A percentile compares a stretch with the other conserved stretches of the same genome.
phyloP scores from a whole-genome alignment of 2,329 filamentous ascomycete genomes.

The Ascochyta clinopodiicola region DNA sequence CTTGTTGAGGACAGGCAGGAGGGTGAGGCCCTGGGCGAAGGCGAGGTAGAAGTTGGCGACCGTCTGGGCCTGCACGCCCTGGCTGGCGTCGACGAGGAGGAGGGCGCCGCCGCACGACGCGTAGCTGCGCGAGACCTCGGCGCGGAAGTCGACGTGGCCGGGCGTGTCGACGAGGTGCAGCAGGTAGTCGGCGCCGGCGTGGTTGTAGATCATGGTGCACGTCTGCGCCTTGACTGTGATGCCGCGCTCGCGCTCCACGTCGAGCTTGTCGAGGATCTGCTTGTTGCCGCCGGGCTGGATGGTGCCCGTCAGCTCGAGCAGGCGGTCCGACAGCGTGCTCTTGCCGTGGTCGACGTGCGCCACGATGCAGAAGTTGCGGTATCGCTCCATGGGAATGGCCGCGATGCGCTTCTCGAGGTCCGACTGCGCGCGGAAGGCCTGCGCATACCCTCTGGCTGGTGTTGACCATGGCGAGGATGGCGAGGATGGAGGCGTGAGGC shows the following conservation, averaged over 20 bases:
- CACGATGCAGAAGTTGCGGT: slow-evolving; percentile 97
- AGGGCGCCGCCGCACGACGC: slow-evolving; percentile 90
- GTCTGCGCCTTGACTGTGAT: slow-evolving; percentile 99
- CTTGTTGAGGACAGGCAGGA: slow-evolving; percentile 96
- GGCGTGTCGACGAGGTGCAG: slow-evolving; percentile 96
- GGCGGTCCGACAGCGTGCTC: slow-evolving; percentile 88
- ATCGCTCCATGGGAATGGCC: slow-evolving; percentile 78
- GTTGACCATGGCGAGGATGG: no score
- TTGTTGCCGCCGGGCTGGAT: slow-evolving; percentile 86
- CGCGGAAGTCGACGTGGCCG: slow-evolving; percentile 96
- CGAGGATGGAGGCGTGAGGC: slow-evolving; percentile 31
- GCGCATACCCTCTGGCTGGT: slow-evolving; percentile 41
- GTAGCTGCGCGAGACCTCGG: slow-evolving; percentile 94
- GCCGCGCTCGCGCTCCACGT: slow-evolving; percentile 93
- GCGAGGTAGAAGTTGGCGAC: slow-evolving; percentile 98
- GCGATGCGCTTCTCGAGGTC: slow-evolving; percentile 70
- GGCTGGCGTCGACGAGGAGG: slow-evolving; percentile 91
- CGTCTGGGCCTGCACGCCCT: slow-evolving; percentile 96
- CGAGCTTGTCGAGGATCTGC: slow-evolving; percentile 95
- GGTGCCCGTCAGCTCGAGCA: slow-evolving; percentile 93
- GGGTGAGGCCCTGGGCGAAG: slow-evolving; percentile 84
- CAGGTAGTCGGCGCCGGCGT: slow-evolving; percentile 86
- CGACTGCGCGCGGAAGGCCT: slow-evolving; percentile 50
- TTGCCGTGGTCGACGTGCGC: slow-evolving; percentile 99
- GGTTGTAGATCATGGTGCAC: slow-evolving; percentile 94